These are phyloP conservation scores for Sonneratia caseolaris DNA, from an alignment of 345 rosid genomes.

Conservation along the genomic window DNA sequence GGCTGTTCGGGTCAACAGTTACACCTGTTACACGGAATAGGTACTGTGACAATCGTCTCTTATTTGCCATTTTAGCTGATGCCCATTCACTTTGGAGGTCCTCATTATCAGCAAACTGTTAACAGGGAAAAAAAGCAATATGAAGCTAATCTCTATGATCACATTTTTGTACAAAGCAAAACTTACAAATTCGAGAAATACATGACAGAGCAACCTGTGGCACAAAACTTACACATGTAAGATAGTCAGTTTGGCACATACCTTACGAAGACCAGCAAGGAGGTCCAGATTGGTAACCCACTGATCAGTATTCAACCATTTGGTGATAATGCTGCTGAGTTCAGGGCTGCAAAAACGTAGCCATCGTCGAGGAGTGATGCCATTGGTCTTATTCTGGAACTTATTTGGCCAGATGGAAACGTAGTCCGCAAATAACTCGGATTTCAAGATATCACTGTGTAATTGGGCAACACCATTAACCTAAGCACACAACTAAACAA, in stretches of 20 bases:
- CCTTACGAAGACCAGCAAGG: slow-evolving; percentile 74
- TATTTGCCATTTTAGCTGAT: slow-evolving; percentile 84
- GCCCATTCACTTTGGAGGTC: slow-evolving; percentile 84
- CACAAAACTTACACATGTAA: neutral
- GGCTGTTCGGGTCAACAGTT: slow-evolving; percentile 64
- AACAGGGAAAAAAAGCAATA: slow-evolving; percentile 19
- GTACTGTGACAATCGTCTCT: slow-evolving; percentile 67
- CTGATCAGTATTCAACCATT: slow-evolving; percentile 78
- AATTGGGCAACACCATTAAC: slow-evolving; percentile 97
- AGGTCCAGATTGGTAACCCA: slow-evolving; percentile 89
- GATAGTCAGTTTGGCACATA: slow-evolving; percentile 18
- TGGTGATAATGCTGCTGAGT: slow-evolving; percentile 84
- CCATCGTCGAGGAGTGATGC: slow-evolving; percentile 97
- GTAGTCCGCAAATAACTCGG: slow-evolving; percentile 84
- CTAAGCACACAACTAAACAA: slow-evolving; percentile 24
- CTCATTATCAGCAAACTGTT: slow-evolving; percentile 68
- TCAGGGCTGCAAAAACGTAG: slow-evolving; percentile 92
- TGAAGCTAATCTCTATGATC: neutral
- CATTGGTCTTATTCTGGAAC: slow-evolving; percentile 95
- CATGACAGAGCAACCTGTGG: neutral
- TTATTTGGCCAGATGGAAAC: slow-evolving; percentile 87
- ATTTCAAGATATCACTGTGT: slow-evolving; percentile 86
- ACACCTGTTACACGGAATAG: slow-evolving; percentile 67
- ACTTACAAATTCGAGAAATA: neutral
- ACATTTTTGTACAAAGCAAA: slow-evolving; percentile 4